Percentiles rank a stretch among this genome's conserved stretches.
phyloP scores from a whole-genome alignment of 164 flowering plant genomes.

The Platanus orientalis region DNA sequence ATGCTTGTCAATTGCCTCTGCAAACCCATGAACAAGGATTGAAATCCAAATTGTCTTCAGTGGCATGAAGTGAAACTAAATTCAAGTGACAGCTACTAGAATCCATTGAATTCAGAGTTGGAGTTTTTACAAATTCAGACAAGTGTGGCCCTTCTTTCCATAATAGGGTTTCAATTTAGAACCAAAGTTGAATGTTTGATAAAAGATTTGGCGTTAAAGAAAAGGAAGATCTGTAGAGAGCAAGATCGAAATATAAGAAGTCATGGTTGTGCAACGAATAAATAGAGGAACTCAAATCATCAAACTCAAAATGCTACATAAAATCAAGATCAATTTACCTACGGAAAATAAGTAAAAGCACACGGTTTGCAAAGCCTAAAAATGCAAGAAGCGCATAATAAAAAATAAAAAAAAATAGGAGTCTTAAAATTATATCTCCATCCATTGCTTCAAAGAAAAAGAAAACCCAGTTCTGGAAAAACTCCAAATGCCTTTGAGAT shows the following conservation, averaged over 20 bases:
- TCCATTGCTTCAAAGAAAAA: background rate
- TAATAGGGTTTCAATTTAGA: background rate
- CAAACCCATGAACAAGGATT: conserved; percentile 4
- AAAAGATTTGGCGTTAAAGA: conserved; percentile 21
- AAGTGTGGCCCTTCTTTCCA: too few species aligned
- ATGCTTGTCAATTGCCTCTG: conserved; percentile 92
- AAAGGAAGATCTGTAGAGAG: conserved; percentile 39
- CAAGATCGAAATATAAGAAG: conserved; percentile 43
- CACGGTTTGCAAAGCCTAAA: background rate
- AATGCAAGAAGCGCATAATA: too few species aligned
- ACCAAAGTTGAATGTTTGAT: conserved; percentile 32
- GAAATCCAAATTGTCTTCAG: background rate
- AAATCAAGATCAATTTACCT: conserved; percentile 22
- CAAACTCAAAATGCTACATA: conserved; percentile 26
- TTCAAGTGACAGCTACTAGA: background rate
- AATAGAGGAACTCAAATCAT: conserved; percentile 25
- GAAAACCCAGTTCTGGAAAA: background rate
- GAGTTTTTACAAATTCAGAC: background rate
- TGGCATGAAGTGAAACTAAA: background rate
- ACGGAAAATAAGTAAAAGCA: too few species aligned
- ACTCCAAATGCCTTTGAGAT: conserved; percentile 1
- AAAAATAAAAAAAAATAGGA: background rate
- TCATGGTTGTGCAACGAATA: conserved; percentile 13
- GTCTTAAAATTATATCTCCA: background rate
- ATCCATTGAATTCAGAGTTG: background rate